phyloP scores from a whole-genome alignment of 2,329 filamentous ascomycete species.

The Zymoseptoria crescenta region DNA sequence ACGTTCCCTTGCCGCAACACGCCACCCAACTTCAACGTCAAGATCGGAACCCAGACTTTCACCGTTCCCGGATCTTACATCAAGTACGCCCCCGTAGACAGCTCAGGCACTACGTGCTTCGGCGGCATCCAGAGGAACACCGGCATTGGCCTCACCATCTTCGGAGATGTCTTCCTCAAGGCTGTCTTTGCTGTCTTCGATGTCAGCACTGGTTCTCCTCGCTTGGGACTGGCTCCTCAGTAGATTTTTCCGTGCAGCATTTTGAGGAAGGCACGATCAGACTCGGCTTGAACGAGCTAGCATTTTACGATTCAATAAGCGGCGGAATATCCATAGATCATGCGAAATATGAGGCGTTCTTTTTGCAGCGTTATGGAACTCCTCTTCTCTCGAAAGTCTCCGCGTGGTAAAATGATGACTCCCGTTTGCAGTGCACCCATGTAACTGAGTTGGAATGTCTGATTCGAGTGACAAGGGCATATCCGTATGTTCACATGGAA shows the following conservation, averaged over 20 bases:
- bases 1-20: constrained; percentile 44
- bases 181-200: constrained; percentile 68
- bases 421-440: too few species aligned
- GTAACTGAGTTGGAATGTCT: too few species aligned
- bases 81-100: constrained; percentile 43
- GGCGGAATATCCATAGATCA: background rate
- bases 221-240: constrained; percentile 40
- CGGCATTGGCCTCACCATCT: constrained; percentile 57
- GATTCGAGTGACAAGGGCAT: too few species aligned
- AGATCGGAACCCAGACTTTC: constrained; percentile 43
- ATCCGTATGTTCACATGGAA: too few species aligned
- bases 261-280: background rate
- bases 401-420: too few species aligned
- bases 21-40: constrained; percentile 48
- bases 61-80: constrained; percentile 48
- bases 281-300: background rate
- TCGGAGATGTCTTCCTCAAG: constrained; percentile 69
- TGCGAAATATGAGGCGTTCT: background rate
- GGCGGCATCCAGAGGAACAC: constrained; percentile 63
- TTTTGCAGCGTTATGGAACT: background rate
- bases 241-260: background rate
- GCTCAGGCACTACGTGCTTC: constrained; percentile 50
- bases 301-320: background rate
- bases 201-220: constrained; percentile 31
- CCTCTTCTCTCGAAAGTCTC: too few species aligned